These are phyloP conservation scores for Yamadazyma trypodendri DNA, from an alignment of 1,139 yeast species.

Conservation along the genomic window DNA sequence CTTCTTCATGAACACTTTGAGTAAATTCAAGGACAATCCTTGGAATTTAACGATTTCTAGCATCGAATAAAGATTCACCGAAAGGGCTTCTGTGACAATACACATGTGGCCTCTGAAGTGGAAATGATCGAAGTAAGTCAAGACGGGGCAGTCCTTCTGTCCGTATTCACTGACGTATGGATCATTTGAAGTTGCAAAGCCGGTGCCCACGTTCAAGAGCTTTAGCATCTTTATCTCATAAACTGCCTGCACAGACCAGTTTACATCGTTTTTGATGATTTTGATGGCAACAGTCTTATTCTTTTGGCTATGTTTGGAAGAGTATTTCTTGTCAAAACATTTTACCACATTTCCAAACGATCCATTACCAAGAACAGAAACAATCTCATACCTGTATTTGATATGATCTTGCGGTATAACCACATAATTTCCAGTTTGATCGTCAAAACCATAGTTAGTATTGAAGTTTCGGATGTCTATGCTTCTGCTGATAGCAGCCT, in stretches of 20 bases:
- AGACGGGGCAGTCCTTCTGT: conserved; percentile 34
- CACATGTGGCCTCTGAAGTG: conserved; percentile 83
- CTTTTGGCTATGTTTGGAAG: conserved; percentile 13
- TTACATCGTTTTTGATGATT: conserved; percentile 69
- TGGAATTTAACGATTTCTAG: conserved; percentile 58
- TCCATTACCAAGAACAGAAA: conserved; percentile 67
- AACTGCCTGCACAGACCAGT: conserved; percentile 77
- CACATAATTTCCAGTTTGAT: conserved; percentile 61
- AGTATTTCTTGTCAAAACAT: conserved; percentile 66
- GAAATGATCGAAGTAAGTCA: conserved; percentile 68
- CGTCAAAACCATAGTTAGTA: conserved; percentile 73
- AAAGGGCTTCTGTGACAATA: conserved; percentile 70
- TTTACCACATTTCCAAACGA: conserved; percentile 80
- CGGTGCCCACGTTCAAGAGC: conserved; percentile 27
- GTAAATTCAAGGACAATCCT: conserved; percentile 57
- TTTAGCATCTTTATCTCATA: conserved; percentile 73
- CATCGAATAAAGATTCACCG: conserved; percentile 66
- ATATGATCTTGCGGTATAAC: conserved; percentile 66
- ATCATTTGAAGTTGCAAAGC: conserved; percentile 14
- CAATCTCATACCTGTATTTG: conserved; percentile 69
- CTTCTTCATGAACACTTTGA: conserved; percentile 53
- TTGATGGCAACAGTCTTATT: conserved; percentile 63
- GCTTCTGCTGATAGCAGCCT: conserved; percentile 8
- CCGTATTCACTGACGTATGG: conserved; percentile 14
- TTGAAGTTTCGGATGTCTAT: conserved; percentile 46